These are phyloP conservation scores for Hypsizygus marmoreus DNA, from an alignment of 768 basidiomycete genomes.

Conservation along the genomic window DNA sequence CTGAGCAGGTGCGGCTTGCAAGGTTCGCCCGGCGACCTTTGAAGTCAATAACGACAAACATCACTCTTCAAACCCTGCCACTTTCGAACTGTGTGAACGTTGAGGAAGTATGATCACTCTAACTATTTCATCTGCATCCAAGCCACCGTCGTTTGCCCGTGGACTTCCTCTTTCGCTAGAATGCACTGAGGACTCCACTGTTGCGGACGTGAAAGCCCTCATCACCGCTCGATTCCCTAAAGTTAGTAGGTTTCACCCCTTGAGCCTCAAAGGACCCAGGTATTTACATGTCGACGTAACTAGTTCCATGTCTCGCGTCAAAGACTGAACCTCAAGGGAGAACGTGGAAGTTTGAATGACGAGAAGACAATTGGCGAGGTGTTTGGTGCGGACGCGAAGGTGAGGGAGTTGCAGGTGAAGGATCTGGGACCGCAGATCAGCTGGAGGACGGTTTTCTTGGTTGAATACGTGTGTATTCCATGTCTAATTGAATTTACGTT, in stretches of 20 bases:
- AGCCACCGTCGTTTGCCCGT: conserved; percentile 46
- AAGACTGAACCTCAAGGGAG: conserved; percentile 65
- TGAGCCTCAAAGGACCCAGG: not conserved
- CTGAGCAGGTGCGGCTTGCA: no score
- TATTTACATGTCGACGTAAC: conserved; percentile 7
- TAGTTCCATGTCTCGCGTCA: conserved; percentile 78
- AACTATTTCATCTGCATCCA: conserved; percentile 52
- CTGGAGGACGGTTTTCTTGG: conserved; percentile 86
- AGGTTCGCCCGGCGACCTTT: no score
- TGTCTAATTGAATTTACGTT: not conserved
- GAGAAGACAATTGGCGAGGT: conserved; percentile 58
- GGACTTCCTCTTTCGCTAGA: conserved; percentile 55
- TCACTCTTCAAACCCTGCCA: no score
- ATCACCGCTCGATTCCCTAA: conserved; percentile 48
- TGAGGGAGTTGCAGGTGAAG: conserved; percentile 74
- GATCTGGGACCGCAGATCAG: conserved; percentile 90
- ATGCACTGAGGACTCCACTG: conserved; percentile 52
- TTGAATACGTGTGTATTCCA: conserved; percentile 83
- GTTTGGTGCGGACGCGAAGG: conserved; percentile 51
- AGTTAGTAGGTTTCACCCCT: conserved; percentile 23
- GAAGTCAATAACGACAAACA: no score
- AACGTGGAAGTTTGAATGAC: conserved; percentile 64
- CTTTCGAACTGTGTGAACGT: no score
- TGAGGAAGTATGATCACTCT: conserved; percentile 51
- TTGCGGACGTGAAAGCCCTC: conserved; percentile 69